Evolutionary conservation across 2,329 filamentous ascomycete genomes (phyloP), one percentile per base, ranked within the genome.

Genomic region (Intubia oerlemansii): DNA sequence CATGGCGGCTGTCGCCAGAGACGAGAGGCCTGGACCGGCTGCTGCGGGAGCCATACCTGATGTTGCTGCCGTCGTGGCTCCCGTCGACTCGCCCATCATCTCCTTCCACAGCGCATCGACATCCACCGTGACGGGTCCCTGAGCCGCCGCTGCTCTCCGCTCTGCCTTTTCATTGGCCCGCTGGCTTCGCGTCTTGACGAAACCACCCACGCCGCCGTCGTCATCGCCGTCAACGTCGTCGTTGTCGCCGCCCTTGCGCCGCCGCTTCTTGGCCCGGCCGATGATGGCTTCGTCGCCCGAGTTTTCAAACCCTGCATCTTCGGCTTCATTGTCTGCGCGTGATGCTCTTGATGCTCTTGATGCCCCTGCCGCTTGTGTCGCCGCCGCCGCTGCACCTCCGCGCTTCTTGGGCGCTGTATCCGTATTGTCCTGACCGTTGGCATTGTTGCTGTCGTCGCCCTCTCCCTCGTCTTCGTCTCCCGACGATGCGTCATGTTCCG

Each of bases 231-330:
- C 61, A 19, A 67, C 66, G 13, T 37, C n/a, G n/a, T n/a, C 42
- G 2, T 39, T 42, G 3, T 10, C 54, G 41, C 54, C 61, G 24
- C 46, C 48, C 42, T 54, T 63, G 43, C 52, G 55, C 20, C 47
- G 51, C 30, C 52, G 52, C 42, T 61, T 70, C 41, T 61, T 65
- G 12, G 62, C 69, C 37, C 60, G 69, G 25, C 62, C 53, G 39
- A 80, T 72, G 31, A 77, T 62, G 1, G 62, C 61, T 41, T 80
- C 74, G 41, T 80, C 74, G n/a, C 73, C 74, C 1, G 74, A 79
- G 38, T 74, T 74, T 34, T 68, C 62, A 34, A 68, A 66, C 1
- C 57, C 66, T 0, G 52, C 53, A 36, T 62, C 57, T 20, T 53
- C 39, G 27, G 36, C 39, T 23, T 33, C 27, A 5, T n/a, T 21